Base-by-base conservation (phyloP, 345 rosid genomes). In the Acer campestre region DNA sequence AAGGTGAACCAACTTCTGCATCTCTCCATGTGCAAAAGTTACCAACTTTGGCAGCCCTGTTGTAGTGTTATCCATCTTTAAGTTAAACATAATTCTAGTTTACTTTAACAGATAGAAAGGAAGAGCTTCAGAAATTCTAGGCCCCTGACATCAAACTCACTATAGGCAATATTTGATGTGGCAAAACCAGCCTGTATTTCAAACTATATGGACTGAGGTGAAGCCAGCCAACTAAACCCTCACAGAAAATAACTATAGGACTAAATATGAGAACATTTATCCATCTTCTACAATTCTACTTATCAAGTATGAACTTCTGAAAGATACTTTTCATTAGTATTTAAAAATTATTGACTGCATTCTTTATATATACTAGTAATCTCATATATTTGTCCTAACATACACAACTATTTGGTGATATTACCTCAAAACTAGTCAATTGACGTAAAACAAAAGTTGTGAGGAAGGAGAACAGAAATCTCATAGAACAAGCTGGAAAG, bases 191-290 rank as follows among this genome's bases (percentile, higher is more conserved):
- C 23, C 20, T 55, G 25, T 6, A 22, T 44, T 67, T 67, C 55
- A 10, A 67, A 40, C 16, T 44, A 12, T 23, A 46, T 5, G 9
- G 53, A n/a, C 2, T 46, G 71, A 46, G 49, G 49, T 46, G 49
- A 46, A 11, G 35, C 58, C 71, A 68, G 35, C 25, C 55, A 68
- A 23, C 58, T 68, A 20, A 70, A 17, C 73, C 42, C 23, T 51
- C 44, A 51, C n/a, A 3, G 31, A 68, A 68, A 12, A 67, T 67
- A 40, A 42, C 70, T 38, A 38, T 44, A 10, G 42, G 38, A 38
- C 69, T 35, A 18, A 66, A 22, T 17, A 40, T 35, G 23, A 61
- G 48, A 46, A 46, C 49, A 2, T 40, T 67, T n/a, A 40, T 1
- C 17, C 1, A 67, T 68, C 55, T 42, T 11, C 10, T 35, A 35